These are phyloP conservation scores for Lipomyces mesembrius DNA, from an alignment of 805 yeast genomes.

Conservation along the genomic window DNA sequence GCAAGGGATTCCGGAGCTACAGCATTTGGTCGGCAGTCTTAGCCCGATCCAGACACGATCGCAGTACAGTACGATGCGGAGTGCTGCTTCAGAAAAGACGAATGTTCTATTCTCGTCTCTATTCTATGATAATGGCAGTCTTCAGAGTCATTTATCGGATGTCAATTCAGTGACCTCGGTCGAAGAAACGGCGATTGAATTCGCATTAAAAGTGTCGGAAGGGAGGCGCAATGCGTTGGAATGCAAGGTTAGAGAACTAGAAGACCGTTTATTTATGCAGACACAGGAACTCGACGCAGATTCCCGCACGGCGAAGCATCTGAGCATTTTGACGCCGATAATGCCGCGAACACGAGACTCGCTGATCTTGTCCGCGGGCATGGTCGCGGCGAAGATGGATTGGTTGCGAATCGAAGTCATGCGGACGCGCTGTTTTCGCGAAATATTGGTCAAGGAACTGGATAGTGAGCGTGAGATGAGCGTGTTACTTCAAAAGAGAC, in stretches of 20 bases:
- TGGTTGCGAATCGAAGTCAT: slow-evolving; percentile 62
- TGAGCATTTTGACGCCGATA: slow-evolving; percentile 60
- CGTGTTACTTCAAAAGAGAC: slow-evolving; percentile 2
- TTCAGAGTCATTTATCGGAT: slow-evolving; percentile 16
- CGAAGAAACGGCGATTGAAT: slow-evolving; percentile 14
- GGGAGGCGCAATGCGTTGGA: slow-evolving; percentile 43
- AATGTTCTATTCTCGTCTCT: slow-evolving; percentile 18
- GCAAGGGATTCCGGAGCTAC: slow-evolving; percentile 13
- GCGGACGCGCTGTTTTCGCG: slow-evolving; percentile 51
- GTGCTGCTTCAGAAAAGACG: slow-evolving; percentile 9
- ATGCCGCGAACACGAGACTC: slow-evolving; percentile 57
- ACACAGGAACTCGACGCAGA: slow-evolving; percentile 48
- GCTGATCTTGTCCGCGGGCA: slow-evolving; percentile 52
- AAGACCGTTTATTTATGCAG: slow-evolving; percentile 44
- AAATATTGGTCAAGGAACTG: slow-evolving; percentile 46
- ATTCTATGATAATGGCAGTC: slow-evolving; percentile 22
- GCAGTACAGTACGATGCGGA: neutral
- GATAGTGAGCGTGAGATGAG: slow-evolving; percentile 27
- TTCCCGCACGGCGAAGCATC: slow-evolving; percentile 47
- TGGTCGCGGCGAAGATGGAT: slow-evolving; percentile 58
- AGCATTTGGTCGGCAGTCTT: slow-evolving; percentile 25
- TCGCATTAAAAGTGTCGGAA: slow-evolving; percentile 24
- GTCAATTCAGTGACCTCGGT: neutral
- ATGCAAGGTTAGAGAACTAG: slow-evolving; percentile 47
- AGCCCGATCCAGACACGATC: slow-evolving; percentile 5